Conservation (phyloP, 495 filamentous ascomycete species). For the Neurospora sp. region DNA sequence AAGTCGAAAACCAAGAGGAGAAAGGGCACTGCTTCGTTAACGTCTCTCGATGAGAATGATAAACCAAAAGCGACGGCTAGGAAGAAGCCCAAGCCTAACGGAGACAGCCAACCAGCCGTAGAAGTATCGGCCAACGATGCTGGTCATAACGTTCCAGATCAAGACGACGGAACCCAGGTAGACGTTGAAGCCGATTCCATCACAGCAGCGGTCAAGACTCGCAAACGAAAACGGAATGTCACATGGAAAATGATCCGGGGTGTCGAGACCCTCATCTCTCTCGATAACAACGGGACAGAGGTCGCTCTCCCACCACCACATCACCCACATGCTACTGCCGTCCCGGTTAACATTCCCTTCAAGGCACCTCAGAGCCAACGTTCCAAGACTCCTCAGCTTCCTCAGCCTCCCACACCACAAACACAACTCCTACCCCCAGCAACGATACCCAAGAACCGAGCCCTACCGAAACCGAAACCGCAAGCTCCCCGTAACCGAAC, state of each 20-base stretch:
- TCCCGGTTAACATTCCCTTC: background rate
- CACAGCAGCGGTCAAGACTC: slow-evolving; percentile 28
- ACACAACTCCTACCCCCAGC: background rate
- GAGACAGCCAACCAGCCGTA: background rate
- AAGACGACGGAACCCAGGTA: background rate
- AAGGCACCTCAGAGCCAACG: background rate
- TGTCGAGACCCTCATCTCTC: slow-evolving; percentile 21
- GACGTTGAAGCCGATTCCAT: slow-evolving; percentile 19
- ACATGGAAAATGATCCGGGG: slow-evolving; percentile 29
- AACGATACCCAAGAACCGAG: background rate
- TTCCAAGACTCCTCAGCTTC: background rate
- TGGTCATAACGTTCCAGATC: background rate
- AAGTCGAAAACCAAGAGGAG: background rate
- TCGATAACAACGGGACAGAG: slow-evolving; percentile 2
- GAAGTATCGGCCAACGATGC: background rate
- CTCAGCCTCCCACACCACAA: background rate
- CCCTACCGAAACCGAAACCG: background rate
- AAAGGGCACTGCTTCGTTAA: background rate
- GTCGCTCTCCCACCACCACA: background rate
- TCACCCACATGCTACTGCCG: background rate
- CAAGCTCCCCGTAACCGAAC: background rate
- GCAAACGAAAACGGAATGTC: slow-evolving; percentile 26
- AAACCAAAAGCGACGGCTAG: background rate
- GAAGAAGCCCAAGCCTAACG: background rate
- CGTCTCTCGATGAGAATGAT: background rate